These are phyloP conservation scores for Beauveria caledonica DNA, from an alignment of 2,329 filamentous ascomycete genomes.

Conservation along the genomic window DNA sequence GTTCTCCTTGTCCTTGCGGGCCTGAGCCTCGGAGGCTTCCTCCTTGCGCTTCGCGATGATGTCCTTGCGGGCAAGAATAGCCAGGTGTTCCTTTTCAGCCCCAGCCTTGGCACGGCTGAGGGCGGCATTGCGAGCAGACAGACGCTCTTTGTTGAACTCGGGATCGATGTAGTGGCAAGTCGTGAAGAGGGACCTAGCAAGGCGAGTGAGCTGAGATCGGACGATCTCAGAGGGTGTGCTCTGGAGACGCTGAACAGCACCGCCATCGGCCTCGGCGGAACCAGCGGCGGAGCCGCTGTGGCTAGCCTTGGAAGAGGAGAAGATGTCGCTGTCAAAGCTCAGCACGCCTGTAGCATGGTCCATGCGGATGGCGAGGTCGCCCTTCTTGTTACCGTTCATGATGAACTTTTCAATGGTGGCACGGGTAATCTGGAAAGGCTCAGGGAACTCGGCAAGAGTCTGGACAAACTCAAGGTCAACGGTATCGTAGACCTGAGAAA, in stretches of 20 bases:
- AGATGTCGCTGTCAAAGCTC: conserved; percentile 96
- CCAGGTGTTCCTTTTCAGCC: conserved; percentile 83
- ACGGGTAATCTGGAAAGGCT: conserved; percentile 86
- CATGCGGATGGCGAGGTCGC: conserved; percentile 90
- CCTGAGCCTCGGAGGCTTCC: conserved; percentile 79
- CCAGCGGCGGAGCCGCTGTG: conserved; percentile 77
- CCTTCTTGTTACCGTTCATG: conserved; percentile 99
- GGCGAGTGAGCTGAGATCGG: conserved; percentile 82
- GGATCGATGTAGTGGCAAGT: conserved; percentile 96
- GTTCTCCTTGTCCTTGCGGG: conserved; percentile 86
- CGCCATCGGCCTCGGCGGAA: conserved; percentile 77
- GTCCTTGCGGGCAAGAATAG: conserved; percentile 76
- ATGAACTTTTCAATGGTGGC: conserved; percentile 99
- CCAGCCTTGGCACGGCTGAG: conserved; percentile 76
- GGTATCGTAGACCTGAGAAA: conserved; percentile 98
- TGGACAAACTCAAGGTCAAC: conserved; percentile 92
- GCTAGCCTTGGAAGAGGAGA: conserved; percentile 90
- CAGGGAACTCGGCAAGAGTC: conserved; percentile 88
- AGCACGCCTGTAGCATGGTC: conserved; percentile 92
- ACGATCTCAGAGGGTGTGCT: conserved; percentile 98
- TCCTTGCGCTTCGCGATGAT: conserved; percentile 97
- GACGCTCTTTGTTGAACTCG: conserved; percentile 71
- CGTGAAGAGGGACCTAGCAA: conserved; percentile 84
- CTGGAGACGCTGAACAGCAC: conserved; percentile 87
- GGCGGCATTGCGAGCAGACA: conserved; percentile 71